phyloP scores from a whole-genome alignment of 495 filamentous ascomycete genomes.

The Trichocladium uniseriatum region DNA sequence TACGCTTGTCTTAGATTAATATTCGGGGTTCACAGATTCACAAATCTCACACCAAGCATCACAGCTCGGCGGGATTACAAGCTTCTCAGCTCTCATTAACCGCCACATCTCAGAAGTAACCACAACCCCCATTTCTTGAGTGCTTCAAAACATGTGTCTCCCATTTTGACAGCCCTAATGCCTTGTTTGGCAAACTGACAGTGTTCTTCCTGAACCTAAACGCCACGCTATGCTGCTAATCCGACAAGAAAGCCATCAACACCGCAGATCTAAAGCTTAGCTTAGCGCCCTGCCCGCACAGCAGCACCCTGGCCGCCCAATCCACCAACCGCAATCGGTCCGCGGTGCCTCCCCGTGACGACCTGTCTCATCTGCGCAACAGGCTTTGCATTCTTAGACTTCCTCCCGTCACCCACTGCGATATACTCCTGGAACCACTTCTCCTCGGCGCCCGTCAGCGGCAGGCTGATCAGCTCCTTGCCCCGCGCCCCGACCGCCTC shows the following conservation, averaged over 20 bases:
- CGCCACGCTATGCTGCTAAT: conserved; percentile 9
- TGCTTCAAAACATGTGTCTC: too few relatives aligned
- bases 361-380: conserved; percentile 61
- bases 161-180: too few relatives aligned
- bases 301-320: not conserved
- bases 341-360: conserved; percentile 19
- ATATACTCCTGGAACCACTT: conserved; percentile 61
- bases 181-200: too few relatives aligned
- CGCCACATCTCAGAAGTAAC: too few relatives aligned
- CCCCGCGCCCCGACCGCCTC: conserved; percentile 38
- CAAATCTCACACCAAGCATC: too few relatives aligned
- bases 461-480: conserved; percentile 61
- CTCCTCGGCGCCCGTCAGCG: conserved; percentile 59
- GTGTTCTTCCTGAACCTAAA: not conserved
- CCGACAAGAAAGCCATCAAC: not conserved
- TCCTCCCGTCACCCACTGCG: conserved; percentile 49
- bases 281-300: not conserved
- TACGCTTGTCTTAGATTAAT: too few relatives aligned
- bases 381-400: conserved; percentile 53
- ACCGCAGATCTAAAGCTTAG: not conserved
- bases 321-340: conserved; percentile 2
- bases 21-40: too few relatives aligned
- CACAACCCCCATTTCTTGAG: too few relatives aligned
- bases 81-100: too few relatives aligned
- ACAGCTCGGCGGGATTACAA: too few relatives aligned